phyloP scores from a whole-genome alignment of 2,329 filamentous ascomycete genomes.

The Phialophora chinensis region DNA sequence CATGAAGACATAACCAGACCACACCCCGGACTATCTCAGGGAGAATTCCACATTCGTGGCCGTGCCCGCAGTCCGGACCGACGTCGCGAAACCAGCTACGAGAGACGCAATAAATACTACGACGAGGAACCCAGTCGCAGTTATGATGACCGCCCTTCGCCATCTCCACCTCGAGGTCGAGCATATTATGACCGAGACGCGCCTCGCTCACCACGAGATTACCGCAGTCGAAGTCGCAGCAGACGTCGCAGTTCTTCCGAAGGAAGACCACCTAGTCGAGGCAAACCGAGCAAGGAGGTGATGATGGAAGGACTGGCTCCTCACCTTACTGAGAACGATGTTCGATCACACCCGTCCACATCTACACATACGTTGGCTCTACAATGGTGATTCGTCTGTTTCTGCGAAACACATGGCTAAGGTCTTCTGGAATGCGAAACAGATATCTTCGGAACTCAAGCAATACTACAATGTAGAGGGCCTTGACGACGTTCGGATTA shows the following conservation, averaged over 20 bases:
- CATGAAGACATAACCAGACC: slow-evolving; percentile 48
- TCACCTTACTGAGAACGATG: slow-evolving; percentile 59
- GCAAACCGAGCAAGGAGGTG: slow-evolving; percentile 55
- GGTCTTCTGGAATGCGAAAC: slow-evolving; percentile 43
- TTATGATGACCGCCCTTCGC: slow-evolving; percentile 42
- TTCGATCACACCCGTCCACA: slow-evolving; percentile 49
- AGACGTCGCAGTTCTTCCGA: slow-evolving; percentile 43
- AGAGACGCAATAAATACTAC: slow-evolving; percentile 34
- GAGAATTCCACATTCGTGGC: slow-evolving; percentile 44
- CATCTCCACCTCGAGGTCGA: slow-evolving; percentile 47
- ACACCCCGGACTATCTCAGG: slow-evolving; percentile 46
- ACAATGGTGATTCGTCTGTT: slow-evolving; percentile 25
- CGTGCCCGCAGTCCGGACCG: slow-evolving; percentile 45
- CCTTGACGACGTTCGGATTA: slow-evolving; percentile 64
- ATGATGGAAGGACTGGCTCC: slow-evolving; percentile 58
- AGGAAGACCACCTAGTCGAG: slow-evolving; percentile 48
- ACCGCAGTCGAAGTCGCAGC: slow-evolving; percentile 43
- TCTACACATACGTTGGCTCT: slow-evolving; percentile 31
- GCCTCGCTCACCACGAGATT: slow-evolving; percentile 49
- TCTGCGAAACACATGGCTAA: slow-evolving; percentile 36
- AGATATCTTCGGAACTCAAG: slow-evolving; percentile 63
- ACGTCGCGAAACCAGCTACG: slow-evolving; percentile 42
- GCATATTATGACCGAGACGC: slow-evolving; percentile 55
- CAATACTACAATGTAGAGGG: slow-evolving; percentile 58
- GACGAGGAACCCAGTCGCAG: slow-evolving; percentile 11